Evolutionary conservation across 148 eudicot genomes (phyloP).

Genomic region (Camellia sinensis): DNA sequence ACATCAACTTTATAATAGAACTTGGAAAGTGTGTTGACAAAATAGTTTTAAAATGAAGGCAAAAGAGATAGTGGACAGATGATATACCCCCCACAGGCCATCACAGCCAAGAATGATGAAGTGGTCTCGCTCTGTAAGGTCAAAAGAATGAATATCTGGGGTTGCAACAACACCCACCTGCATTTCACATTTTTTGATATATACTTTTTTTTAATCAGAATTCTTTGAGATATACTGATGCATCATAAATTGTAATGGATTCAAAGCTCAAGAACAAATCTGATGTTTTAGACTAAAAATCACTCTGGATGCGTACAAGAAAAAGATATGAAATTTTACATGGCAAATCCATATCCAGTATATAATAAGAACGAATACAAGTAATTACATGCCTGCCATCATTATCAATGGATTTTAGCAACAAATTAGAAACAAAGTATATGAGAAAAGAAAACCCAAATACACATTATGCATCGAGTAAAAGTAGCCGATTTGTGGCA

Average conservation of each 20-base stretch:
- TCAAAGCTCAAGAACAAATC: not conserved
- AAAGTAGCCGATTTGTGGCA: not conserved
- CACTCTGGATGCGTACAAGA: not conserved
- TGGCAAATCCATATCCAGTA: not conserved
- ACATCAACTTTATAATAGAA: conserved; percentile 3
- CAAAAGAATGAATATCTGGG: conserved; percentile 85
- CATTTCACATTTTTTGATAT: conserved; percentile 20
- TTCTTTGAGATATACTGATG: not conserved
- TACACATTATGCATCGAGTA: not conserved
- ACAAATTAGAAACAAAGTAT: not conserved
- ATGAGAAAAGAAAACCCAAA: not conserved
- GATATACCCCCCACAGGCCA: conserved; percentile 92
- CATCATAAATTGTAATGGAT: not conserved
- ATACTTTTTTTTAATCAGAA: not conserved
- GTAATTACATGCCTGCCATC: conserved; percentile 4
- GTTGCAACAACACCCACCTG: conserved; percentile 86
- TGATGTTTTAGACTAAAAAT: not conserved
- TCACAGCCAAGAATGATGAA: conserved; percentile 90
- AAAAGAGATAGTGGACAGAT: not conserved
- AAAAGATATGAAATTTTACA: not conserved
- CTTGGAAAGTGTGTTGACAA: not conserved
- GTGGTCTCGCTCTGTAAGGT: conserved; percentile 67
- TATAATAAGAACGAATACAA: not conserved
- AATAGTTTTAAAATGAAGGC: not conserved
- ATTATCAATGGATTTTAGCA: not conserved